Evolutionary conservation across 257 asterid species (phyloP).

Genomic region (Gentiana straminea): DNA sequence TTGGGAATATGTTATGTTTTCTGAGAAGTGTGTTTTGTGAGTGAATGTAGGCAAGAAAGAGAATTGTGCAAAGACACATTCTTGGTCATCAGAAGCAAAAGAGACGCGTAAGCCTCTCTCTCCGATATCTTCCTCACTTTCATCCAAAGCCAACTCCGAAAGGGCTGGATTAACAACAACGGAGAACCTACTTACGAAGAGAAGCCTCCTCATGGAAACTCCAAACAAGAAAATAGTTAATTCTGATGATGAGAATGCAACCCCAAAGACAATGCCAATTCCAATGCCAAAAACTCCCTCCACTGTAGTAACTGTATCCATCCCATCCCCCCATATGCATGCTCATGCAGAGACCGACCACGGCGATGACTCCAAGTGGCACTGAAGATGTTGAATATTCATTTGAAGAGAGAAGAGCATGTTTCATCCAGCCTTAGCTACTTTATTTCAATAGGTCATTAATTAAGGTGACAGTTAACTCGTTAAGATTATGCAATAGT

Average conservation of each 20-base stretch:
- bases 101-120: conserved; percentile 55
- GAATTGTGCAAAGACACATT: conserved; percentile 13
- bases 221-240: conserved; percentile 17
- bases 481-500: neutral
- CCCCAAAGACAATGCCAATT: conserved; percentile 23
- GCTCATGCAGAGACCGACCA: conserved; percentile 17
- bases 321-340: no score
- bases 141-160: conserved; percentile 38
- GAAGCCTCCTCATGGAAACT: conserved; percentile 15
- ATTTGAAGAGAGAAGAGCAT: conserved; percentile 69
- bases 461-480: conserved; percentile 13
- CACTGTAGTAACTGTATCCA: conserved; percentile 9
- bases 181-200: conserved; percentile 12
- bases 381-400: conserved; percentile 28
- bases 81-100: conserved; percentile 19
- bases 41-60: conserved; percentile 28
- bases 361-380: conserved; percentile 23
- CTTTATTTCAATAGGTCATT: conserved; percentile 11
- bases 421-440: conserved; percentile 23
- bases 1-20: no score
- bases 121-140: conserved; percentile 36
- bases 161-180: conserved; percentile 8
- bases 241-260: conserved; percentile 13
- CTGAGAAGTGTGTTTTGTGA: neutral
- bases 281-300: conserved; percentile 30